Base-by-base conservation (phyloP, 192 early-diverging fungal species). In the Coemansia sp. region DNA sequence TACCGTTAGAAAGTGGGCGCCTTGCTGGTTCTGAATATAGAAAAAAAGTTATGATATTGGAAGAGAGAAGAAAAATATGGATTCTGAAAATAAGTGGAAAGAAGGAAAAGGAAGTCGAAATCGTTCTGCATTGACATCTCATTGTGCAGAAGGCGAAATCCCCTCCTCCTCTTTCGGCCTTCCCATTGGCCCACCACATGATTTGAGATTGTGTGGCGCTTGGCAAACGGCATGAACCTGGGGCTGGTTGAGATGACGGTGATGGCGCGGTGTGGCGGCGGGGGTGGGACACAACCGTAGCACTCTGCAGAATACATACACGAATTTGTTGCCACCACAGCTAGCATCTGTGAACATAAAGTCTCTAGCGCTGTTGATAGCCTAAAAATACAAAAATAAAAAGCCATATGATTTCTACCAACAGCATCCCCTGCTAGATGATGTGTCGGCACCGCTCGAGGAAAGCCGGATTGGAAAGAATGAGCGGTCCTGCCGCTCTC, bases 401-500 rank as follows among this genome's bases (percentile, higher is more conserved):
- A 13, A 4, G 22, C 19, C 45, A 23, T 6, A 20, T 23, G 20
- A 23, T 33, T 56, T 11, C 29, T 73, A 73, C 61, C 71, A 73
- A 50, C 71, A 73, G 65, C 71, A 73, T 10, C 47, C 19, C 9
- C 45, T 55, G 34, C 34, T 36, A 36, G 34, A 36, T 17, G 52
- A 31, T 17, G 52, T 17, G 7, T 54, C 52, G 2, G 52, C 40
- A 38, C 59, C 59, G 17, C 55, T 48, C 41, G 67, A 45, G 20
- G 66, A 37, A 23, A 71, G 52, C 64, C 69, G 65, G 5, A 78
- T 68, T 6, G 75, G 65, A n/a, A 69, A 64, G 8, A 38, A 29
- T 3, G 54, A 50, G 28, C 55, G 59, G 59, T 72, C 70, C 45
- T 61, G 59, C 37, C 64, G 59, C 38, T 67, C 55, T 13, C 61